Evolutionary conservation across 164 flowering plant species (phyloP), one percentile per base, ranked within the genome.

Genomic region (Magnolia officinalis): DNA sequence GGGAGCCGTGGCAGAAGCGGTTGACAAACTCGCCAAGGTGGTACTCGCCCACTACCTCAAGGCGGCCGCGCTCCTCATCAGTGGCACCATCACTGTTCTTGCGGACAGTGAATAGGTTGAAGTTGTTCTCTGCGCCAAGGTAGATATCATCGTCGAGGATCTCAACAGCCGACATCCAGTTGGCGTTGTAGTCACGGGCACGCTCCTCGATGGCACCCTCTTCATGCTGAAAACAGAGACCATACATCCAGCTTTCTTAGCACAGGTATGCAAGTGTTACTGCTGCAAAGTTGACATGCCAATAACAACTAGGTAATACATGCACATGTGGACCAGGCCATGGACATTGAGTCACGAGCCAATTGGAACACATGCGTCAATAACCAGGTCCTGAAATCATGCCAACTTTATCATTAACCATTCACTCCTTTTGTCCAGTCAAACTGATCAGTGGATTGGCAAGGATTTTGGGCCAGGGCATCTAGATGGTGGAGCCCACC

Each of bases 81-180:
- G 99, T 96, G 72, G 99, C 88, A 26, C 94, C 98, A 78, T 96
- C 99, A 81, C 95, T 92, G 75, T 96, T 96, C 81, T 94, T 94
- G 70, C 96, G 78, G 73, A 96, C 98, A 0, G 94, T 91, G 84
- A 91, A 90, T 63, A 96, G 88, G 82, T 94, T 96, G 79, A 85
- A 94, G 77, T 85, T 90, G 75, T 94, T 94, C 77, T 96, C 99
- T 14, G 97, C 97, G 29, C 99, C 99, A 71, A 96, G 90, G 78
- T 92, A 96, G 19, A 88, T 82, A 78, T 94, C 98, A 78, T 96
- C 99, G 75, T 96, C 98, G 13, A 96, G 89, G 76, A 94, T 89
- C 89, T 92, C 99, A 63, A 96, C 93, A 10, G 94, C 98, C 58
- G 98, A 83, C 99, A 96, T 96, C 99, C 99, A 96, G 74, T 91